These are phyloP conservation scores for Hemerocallis citrina DNA, from an alignment of 106 monocot species.

Conservation along the genomic window DNA sequence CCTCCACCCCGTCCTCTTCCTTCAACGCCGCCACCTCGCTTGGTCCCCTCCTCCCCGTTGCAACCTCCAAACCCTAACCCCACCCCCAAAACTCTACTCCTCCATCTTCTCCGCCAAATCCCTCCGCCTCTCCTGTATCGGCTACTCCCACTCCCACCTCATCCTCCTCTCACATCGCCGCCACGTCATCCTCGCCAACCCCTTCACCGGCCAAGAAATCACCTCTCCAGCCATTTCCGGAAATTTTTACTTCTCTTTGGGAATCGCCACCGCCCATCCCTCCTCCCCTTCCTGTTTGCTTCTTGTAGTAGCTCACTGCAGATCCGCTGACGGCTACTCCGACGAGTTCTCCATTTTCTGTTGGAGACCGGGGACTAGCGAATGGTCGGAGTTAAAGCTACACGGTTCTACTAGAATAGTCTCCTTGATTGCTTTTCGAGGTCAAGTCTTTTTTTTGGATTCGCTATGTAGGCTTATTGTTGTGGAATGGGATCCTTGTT, in stretches of 20 bases:
- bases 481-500: background rate
- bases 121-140: background rate
- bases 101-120: background rate
- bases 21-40: background rate
- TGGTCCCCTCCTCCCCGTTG: background rate
- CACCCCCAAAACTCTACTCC: background rate
- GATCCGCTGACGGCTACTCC: background rate
- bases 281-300: conserved; percentile 1
- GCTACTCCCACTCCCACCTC: conserved; percentile 1
- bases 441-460: conserved; percentile 4
- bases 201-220: background rate
- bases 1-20: background rate
- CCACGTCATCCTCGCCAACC: background rate
- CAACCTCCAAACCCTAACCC: conserved; percentile 1
- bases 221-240: background rate
- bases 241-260: background rate
- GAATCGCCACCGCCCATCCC: conserved; percentile 2
- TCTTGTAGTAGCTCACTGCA: background rate
- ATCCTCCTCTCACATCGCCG: background rate
- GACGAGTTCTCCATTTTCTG: background rate
- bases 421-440: background rate
- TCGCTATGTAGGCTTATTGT: background rate
- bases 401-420: background rate
- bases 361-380: background rate
- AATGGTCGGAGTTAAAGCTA: background rate